These are phyloP conservation scores for Cryptosporidium sp. DNA, from an alignment of 169 alveolate species.

Conservation along the genomic window DNA sequence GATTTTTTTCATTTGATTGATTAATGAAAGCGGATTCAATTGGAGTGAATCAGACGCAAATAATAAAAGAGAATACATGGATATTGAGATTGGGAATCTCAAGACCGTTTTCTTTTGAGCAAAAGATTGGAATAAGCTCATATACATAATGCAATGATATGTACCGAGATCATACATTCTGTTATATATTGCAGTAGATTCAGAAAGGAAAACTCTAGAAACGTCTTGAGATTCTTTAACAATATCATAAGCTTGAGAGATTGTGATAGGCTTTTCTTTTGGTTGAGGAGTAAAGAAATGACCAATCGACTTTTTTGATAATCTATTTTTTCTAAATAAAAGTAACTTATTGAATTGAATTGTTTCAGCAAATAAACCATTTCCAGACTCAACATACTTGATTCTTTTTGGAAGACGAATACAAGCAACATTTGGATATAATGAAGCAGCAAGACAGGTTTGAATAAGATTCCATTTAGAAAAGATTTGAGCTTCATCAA, in stretches of 20 bases:
- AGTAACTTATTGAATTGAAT: constrained; percentile 41
- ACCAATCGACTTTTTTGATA: constrained; percentile 15
- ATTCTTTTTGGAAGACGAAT: constrained; percentile 62
- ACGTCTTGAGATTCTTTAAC: constrained; percentile 18
- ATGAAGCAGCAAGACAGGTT: constrained; percentile 51
- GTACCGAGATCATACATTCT: constrained; percentile 69
- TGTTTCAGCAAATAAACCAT: constrained; percentile 51
- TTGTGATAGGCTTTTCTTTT: constrained; percentile 16
- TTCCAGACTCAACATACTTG: constrained; percentile 40
- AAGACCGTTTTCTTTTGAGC: constrained; percentile 26
- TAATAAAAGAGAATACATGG: constrained; percentile 39
- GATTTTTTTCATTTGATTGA: constrained; percentile 21
- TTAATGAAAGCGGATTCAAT: constrained; percentile 35
- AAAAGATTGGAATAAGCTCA: constrained; percentile 54
- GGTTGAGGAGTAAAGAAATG: constrained; percentile 16
- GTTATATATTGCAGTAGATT: constrained; percentile 51
- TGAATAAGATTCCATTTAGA: constrained; percentile 61
- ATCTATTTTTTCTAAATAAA: constrained; percentile 29
- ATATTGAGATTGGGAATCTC: constrained; percentile 47
- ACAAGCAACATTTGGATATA: constrained; percentile 56
- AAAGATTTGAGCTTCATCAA: constrained; percentile 31
- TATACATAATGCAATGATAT: constrained; percentile 48
- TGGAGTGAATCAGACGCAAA: constrained; percentile 49
- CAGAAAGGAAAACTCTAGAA: constrained; percentile 26
- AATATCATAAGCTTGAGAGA: constrained; percentile 36